A percentile compares a stretch with the other conserved stretches of the same genome.
These are phyloP conservation scores for Aspergillus panamensis DNA, from an alignment of 495 filamentous ascomycete genomes.

Conservation along the genomic window DNA sequence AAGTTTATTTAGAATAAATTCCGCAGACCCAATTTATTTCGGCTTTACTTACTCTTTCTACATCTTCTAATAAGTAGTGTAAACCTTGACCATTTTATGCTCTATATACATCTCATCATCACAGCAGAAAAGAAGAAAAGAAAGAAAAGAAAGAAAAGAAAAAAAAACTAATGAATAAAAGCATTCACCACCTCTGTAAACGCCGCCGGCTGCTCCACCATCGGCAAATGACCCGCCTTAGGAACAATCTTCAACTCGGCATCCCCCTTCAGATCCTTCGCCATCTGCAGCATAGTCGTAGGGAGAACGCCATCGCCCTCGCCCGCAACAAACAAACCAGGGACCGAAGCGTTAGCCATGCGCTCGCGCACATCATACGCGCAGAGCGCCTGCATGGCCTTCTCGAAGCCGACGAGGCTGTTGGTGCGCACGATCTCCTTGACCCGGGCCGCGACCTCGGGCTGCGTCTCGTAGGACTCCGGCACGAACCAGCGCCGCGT, in stretches of 20 bases:
- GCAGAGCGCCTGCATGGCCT: constrained; percentile 68
- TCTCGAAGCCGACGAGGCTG: constrained; percentile 64
- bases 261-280: constrained; percentile 48
- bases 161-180: constrained; percentile 39
- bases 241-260: constrained; percentile 59
- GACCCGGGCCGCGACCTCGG: constrained; percentile 47
- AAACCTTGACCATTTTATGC: not conserved
- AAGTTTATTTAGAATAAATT: not conserved
- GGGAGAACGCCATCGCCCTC: constrained; percentile 71
- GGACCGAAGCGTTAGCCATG: constrained; percentile 56
- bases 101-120: constrained; percentile 9
- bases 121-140: not conserved
- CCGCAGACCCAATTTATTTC: too few relatives aligned
- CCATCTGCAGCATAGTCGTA: constrained; percentile 73
- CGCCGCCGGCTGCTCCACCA: constrained; percentile 68
- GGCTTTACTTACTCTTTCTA: too few relatives aligned
- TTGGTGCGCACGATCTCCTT: constrained; percentile 62
- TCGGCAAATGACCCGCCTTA: constrained; percentile 72
- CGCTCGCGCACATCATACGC: constrained; percentile 66
- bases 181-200: constrained; percentile 59
- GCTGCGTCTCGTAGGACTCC: constrained; percentile 53
- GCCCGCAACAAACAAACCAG: constrained; percentile 65
- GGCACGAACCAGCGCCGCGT: constrained; percentile 72
- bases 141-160: not conserved
- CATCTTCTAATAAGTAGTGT: too few relatives aligned